A percentile compares a stretch with the other conserved stretches of the same genome.
phyloP scores from a whole-genome alignment of 2,329 filamentous ascomycete genomes.

The Fusarium sp. region DNA sequence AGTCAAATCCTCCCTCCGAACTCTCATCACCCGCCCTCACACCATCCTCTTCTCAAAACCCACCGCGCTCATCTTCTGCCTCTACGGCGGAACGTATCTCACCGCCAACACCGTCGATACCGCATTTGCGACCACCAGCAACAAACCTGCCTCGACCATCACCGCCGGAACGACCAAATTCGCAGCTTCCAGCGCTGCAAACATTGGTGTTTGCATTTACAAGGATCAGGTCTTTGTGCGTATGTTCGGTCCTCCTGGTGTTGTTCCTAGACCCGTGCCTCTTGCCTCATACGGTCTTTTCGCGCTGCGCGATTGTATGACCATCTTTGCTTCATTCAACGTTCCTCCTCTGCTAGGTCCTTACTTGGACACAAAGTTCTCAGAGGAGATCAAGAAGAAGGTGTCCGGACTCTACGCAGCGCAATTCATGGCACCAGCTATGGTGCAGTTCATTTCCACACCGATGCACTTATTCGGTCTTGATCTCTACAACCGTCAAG shows the following conservation, averaged over 20 bases:
- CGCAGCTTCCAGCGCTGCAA: constrained; percentile 80
- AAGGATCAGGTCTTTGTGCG: constrained; percentile 89
- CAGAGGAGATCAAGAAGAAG: constrained; percentile 57
- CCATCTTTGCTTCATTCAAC: constrained; percentile 94
- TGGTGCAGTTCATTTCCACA: constrained; percentile 82
- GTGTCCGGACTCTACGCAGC: constrained; percentile 71
- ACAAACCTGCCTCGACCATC: constrained; percentile 68
- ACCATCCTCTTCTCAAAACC: constrained; percentile 71
- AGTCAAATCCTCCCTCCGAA: constrained; percentile 66
- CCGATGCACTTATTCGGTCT: constrained; percentile 87
- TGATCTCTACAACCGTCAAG: constrained; percentile 83
- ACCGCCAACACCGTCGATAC: constrained; percentile 92
- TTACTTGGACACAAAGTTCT: constrained; percentile 66
- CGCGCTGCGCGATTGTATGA: constrained; percentile 83
- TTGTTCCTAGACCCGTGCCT: constrained; percentile 68
- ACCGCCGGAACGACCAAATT: constrained; percentile 86
- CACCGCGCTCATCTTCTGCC: constrained; percentile 74
- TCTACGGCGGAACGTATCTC: constrained; percentile 91
- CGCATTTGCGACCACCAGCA: constrained; percentile 69
- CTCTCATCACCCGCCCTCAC: constrained; percentile 70
- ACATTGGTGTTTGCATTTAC: constrained; percentile 87
- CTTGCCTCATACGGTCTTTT: constrained; percentile 81
- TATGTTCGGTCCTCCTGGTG: constrained; percentile 76
- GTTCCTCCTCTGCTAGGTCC: constrained; percentile 83
- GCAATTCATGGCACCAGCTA: constrained; percentile 83